Evolutionary conservation across 2,329 filamentous ascomycete genomes (phyloP).

Genomic region (Akanthomyces dipterigenus): DNA sequence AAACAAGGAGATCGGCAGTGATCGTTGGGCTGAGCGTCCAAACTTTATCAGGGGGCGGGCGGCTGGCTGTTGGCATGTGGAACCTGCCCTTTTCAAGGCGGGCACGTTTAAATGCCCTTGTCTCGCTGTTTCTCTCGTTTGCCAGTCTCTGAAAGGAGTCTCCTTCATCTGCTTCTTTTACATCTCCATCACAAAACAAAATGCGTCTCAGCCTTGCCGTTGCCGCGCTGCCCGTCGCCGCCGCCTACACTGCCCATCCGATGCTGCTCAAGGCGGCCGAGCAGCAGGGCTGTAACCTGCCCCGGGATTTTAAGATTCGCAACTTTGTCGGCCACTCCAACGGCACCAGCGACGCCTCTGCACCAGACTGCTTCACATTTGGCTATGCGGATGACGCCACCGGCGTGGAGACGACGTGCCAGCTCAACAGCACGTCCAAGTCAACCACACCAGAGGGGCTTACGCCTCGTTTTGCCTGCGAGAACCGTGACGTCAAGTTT

Average conservation of each 20-base stretch:
- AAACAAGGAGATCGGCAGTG: constrained; percentile 11
- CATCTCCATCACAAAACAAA: background rate
- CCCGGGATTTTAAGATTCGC: constrained; percentile 31
- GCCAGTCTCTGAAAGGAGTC: background rate
- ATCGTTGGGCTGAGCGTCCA: constrained; percentile 3
- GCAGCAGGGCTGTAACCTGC: constrained; percentile 28
- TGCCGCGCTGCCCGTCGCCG: background rate
- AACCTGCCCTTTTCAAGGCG: background rate
- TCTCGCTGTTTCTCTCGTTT: background rate
- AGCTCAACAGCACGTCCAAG: constrained; percentile 35
- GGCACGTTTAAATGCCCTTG: background rate
- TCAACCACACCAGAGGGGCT: constrained; percentile 25
- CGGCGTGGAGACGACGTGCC: constrained; percentile 33
- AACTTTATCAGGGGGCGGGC: constrained; percentile 4
- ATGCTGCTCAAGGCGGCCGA: constrained; percentile 19
- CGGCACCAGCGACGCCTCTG: constrained; percentile 22
- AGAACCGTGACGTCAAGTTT: constrained; percentile 35
- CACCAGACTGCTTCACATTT: constrained; percentile 31
- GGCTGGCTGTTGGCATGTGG: background rate
- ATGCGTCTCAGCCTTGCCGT: constrained; percentile 3
- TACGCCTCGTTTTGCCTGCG: constrained; percentile 36
- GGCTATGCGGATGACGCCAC: constrained; percentile 35
- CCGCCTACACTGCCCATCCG: constrained; percentile 23
- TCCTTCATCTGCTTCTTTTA: background rate
- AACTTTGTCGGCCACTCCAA: constrained; percentile 30